A percentile compares a stretch with the other conserved stretches of the same genome.
Conservation (phyloP, 2,329 filamentous ascomycete species). For the Penicillium sp. region DNA sequence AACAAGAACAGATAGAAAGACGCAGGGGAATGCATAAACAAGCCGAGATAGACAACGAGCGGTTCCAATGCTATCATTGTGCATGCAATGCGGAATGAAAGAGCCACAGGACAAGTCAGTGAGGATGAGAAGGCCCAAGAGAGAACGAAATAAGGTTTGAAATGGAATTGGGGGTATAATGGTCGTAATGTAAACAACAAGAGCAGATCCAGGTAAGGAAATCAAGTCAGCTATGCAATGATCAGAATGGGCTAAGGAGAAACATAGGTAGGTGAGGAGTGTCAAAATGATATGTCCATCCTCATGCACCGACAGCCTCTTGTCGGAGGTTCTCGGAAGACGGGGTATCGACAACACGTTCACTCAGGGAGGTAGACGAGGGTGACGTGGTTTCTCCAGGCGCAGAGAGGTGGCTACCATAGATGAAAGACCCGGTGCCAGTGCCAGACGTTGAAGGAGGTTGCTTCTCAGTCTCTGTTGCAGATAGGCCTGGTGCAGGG, state of each 20-base stretch:
- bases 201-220: neutral
- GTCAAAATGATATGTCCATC: neutral
- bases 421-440: slow-evolving; percentile 5
- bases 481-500: neutral
- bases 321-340: slow-evolving; percentile 27
- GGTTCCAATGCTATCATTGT: neutral
- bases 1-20: neutral
- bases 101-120: neutral
- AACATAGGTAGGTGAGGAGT: neutral
- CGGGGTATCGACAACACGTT: slow-evolving; percentile 20
- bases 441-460: slow-evolving; percentile 7
- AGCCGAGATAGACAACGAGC: neutral
- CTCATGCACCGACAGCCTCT: slow-evolving; percentile 25
- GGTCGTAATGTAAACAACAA: slow-evolving; percentile 13
- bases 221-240: neutral
- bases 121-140: neutral
- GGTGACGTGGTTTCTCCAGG: slow-evolving; percentile 16
- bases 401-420: slow-evolving; percentile 15
- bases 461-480: neutral
- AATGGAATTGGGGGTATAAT: slow-evolving; percentile 20
- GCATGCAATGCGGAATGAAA: neutral
- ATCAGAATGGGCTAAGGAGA: neutral
- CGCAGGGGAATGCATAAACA: neutral
- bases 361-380: slow-evolving; percentile 21
- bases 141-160: neutral